Percentiles rank a stretch among this genome's conserved stretches.
These are phyloP conservation scores for Gynochthodes officinalis DNA, from an alignment of 257 asterid species.

Conservation along the genomic window DNA sequence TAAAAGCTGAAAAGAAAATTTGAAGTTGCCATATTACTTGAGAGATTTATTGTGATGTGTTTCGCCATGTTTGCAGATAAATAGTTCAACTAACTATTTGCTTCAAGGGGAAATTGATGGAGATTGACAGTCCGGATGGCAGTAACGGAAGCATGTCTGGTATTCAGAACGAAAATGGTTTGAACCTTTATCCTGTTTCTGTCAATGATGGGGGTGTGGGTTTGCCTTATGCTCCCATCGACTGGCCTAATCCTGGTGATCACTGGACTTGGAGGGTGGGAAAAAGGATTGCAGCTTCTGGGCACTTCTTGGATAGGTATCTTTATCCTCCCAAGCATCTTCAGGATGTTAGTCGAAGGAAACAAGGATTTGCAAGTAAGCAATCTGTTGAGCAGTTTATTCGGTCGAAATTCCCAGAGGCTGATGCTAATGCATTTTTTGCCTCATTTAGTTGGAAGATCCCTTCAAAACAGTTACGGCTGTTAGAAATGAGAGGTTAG, in stretches of 20 bases:
- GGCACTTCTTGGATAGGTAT: slow-evolving; percentile 65
- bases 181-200: slow-evolving; percentile 55
- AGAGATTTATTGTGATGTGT: background rate
- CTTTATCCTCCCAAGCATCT: slow-evolving; percentile 57
- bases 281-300: slow-evolving; percentile 47
- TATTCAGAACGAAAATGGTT: slow-evolving; percentile 37
- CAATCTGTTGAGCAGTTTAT: slow-evolving; percentile 54
- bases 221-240: slow-evolving; percentile 78
- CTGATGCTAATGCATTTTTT: slow-evolving; percentile 52
- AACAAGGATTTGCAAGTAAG: slow-evolving; percentile 50
- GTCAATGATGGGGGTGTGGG: slow-evolving; percentile 61
- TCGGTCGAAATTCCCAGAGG: slow-evolving; percentile 46
- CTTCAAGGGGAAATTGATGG: slow-evolving; percentile 40
- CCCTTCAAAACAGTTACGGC: slow-evolving; percentile 37
- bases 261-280: slow-evolving; percentile 91
- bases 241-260: slow-evolving; percentile 90
- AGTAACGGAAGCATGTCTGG: slow-evolving; percentile 31
- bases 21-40: background rate
- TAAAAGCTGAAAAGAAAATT: background rate
- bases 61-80: slow-evolving; percentile 4
- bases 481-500: slow-evolving; percentile 37
- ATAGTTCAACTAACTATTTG: background rate
- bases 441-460: slow-evolving; percentile 87
- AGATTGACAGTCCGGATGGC: slow-evolving; percentile 43
- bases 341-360: slow-evolving; percentile 25